Percentiles rank a stretch among this genome's conserved stretches.
Evolutionary conservation across 108 stramenopile genomes (phyloP).

Genomic region (Fragilaria radians): DNA sequence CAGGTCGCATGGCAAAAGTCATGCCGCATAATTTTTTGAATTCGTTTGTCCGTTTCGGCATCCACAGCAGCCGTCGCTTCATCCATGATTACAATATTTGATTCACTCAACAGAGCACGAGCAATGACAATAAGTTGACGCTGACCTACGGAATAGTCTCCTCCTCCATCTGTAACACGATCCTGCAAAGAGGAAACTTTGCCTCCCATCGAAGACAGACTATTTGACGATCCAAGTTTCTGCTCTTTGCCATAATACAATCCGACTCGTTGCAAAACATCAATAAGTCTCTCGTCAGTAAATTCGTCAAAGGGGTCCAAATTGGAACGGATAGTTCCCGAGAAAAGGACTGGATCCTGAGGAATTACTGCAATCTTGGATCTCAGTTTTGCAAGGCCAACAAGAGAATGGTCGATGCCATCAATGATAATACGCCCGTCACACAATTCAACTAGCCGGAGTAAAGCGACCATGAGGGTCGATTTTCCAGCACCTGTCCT

Average conservation of each 20-base stretch:
- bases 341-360: conserved; percentile 93
- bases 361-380: conserved; percentile 88
- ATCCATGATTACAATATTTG: conserved; percentile 87
- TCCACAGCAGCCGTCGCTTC: conserved; percentile 90
- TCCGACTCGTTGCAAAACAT: conserved; percentile 68
- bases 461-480: conserved; percentile 76
- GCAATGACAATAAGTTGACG: conserved; percentile 95
- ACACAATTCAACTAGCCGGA: conserved; percentile 71
- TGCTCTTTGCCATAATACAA: conserved; percentile 14
- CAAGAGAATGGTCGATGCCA: conserved; percentile 63
- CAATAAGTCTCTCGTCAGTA: conserved; percentile 45
- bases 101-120: conserved; percentile 73
- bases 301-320: conserved; percentile 86
- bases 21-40: conserved; percentile 74
- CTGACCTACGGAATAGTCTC: conserved; percentile 92
- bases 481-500: conserved; percentile 83
- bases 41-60: conserved; percentile 82
- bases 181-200: conserved; percentile 43
- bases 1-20: conserved; percentile 71
- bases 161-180: conserved; percentile 78
- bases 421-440: conserved; percentile 79
- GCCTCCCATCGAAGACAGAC: conserved; percentile 16
- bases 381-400: conserved; percentile 79
- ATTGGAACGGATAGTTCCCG: conserved; percentile 85
- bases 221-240: conserved; percentile 21